Base-by-base conservation (phyloP, 768 basidiomycete species). In the Steccherinum ochraceum region DNA sequence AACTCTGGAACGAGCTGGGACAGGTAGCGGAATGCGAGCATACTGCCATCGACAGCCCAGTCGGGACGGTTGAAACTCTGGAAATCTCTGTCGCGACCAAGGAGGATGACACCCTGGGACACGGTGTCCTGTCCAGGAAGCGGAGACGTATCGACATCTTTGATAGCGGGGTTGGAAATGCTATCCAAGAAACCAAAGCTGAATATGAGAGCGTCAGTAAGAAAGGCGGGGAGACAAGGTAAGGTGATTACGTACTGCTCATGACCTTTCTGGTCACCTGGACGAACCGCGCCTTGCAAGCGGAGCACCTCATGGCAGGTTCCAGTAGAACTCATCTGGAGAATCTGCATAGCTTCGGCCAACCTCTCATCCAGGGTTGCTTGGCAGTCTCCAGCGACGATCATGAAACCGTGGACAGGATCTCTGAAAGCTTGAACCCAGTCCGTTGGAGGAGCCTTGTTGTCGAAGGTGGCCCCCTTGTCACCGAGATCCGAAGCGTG, bases 371-470 rank as follows among this genome's bases (percentile, higher is more conserved):
- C 53, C 40, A 75, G 63, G 0, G 68, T 70, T 13, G 50, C 56
- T 40, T 69, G 69, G 40, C 67, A 64, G 30, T 78, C 76, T 2
- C 74, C 77, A 23, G 79, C 71, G 45, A 81, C 64, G 35, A 80
- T 57, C 50, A 80, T 68, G 16, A 80, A 61, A 12, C 76, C 78
- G 54, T 83, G 71, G 30, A 80, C 70, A 54, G 56, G 72, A 51
- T 56, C 70, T 24, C 52, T 58, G 63, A 82, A 81, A 12, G 65
- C 63, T 0, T 67, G 61, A 3, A 77, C 69, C 80, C 80, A 82
- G 54, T 75, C 30, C n/a, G n/a, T n/a, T 7, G 30, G 30, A 7
- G 30, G 7, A 16, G 52, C 61, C 40, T 1, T 58, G 55, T 5
- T 64, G 39, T 48, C 21, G 7, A 11, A 64, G 2, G 68, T 65